Evolutionary conservation across 148 eudicot genomes (phyloP).

Genomic region (Bassia scoparia): DNA sequence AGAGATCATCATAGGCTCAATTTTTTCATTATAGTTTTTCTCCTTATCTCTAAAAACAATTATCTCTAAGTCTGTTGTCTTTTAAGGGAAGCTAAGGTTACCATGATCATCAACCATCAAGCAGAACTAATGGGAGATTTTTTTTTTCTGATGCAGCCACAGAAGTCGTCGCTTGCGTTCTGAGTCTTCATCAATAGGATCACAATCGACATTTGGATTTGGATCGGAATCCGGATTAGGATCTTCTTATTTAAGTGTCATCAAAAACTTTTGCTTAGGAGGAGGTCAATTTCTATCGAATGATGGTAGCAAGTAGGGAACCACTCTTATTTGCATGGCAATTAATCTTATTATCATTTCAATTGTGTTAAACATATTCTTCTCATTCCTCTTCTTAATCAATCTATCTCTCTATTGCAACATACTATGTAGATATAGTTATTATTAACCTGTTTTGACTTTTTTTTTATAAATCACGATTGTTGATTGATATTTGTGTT

Average conservation of each 20-base stretch:
- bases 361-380: not conserved
- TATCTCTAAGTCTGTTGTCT: no score
- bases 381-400: constrained; percentile 11
- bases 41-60: no score
- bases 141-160: constrained; percentile 30
- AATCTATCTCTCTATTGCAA: no score
- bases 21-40: no score
- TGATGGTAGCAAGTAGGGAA: constrained; percentile 20
- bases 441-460: no score
- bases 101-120: no score
- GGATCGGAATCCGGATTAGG: not conserved
- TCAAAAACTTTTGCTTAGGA: constrained; percentile 12
- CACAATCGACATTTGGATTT: constrained; percentile 12
- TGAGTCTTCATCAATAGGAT: constrained; percentile 18
- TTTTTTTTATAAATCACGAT: no score
- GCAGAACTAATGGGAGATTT: not conserved
- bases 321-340: constrained; percentile 7
- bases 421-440: no score
- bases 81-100: no score
- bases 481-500: no score
- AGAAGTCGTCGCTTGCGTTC: constrained; percentile 46
- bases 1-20: no score
- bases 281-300: constrained; percentile 37
- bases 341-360: constrained; percentile 1
- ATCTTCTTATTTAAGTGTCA: constrained; percentile 1